These are phyloP conservation scores for Talaromyces sp. DNA, from an alignment of 2,329 filamentous ascomycete genomes.

Conservation along the genomic window DNA sequence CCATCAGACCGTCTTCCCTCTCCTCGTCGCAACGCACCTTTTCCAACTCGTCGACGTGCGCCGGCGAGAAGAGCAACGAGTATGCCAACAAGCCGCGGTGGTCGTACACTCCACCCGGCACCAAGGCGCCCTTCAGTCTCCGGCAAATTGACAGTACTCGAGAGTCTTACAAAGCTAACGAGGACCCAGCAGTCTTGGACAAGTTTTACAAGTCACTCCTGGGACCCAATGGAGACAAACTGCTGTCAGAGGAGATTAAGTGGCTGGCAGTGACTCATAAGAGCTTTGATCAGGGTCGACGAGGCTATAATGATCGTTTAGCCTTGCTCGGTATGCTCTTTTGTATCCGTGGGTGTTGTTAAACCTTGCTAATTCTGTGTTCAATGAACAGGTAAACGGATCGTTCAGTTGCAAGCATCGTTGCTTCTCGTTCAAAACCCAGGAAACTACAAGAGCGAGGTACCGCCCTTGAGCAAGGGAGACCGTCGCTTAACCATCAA, in stretches of 20 bases:
- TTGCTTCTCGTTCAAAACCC: slow-evolving; percentile 56
- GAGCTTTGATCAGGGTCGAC: slow-evolving; percentile 91
- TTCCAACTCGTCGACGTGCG: slow-evolving; percentile 25
- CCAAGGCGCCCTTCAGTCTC: slow-evolving; percentile 62
- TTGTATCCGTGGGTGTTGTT: neutral
- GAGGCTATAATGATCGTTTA: slow-evolving; percentile 90
- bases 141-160: slow-evolving; percentile 31
- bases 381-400: slow-evolving; percentile 53
- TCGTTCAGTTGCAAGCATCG: slow-evolving; percentile 62
- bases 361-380: neutral
- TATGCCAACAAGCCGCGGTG: slow-evolving; percentile 56
- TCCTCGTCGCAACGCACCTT: slow-evolving; percentile 25
- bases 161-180: slow-evolving; percentile 63
- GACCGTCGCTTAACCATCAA: slow-evolving; percentile 62
- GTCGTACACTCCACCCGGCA: slow-evolving; percentile 64
- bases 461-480: slow-evolving; percentile 40
- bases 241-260: slow-evolving; percentile 87
- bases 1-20: slow-evolving; percentile 18
- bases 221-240: slow-evolving; percentile 65
- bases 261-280: slow-evolving; percentile 98
- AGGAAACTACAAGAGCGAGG: slow-evolving; percentile 30
- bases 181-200: slow-evolving; percentile 69
- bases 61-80: slow-evolving; percentile 30
- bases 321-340: slow-evolving; percentile 70
- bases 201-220: slow-evolving; percentile 72